phyloP scores from a whole-genome alignment of 2,329 filamentous ascomycete species.

The Diaporthe destruens region DNA sequence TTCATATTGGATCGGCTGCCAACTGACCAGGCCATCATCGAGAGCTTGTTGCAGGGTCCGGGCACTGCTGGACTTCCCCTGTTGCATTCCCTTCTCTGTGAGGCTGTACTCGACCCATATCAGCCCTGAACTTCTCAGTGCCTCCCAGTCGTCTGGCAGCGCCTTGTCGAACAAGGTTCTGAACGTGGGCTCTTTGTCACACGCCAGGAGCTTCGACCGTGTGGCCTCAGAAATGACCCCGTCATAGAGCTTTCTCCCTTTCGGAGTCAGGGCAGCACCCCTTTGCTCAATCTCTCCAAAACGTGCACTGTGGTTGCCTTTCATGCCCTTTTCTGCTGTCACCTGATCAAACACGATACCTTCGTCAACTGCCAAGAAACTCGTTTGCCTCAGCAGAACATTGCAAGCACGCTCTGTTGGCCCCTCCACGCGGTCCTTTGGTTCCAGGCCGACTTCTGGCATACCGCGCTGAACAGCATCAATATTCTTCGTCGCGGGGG shows the following conservation, averaged over 20 bases:
- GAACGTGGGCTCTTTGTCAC: background rate
- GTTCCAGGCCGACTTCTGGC: constrained; percentile 54
- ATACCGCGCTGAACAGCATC: constrained; percentile 58
- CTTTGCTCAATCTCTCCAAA: constrained; percentile 68
- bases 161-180: constrained; percentile 41
- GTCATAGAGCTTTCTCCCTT: constrained; percentile 61
- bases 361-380: constrained; percentile 65
- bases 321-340: constrained; percentile 39
- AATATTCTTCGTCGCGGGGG: constrained; percentile 64
- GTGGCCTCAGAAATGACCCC: constrained; percentile 53
- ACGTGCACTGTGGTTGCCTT: constrained; percentile 60
- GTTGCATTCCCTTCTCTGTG: constrained; percentile 39
- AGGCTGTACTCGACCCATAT: constrained; percentile 56
- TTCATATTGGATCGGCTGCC: constrained; percentile 63
- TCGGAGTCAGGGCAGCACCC: constrained; percentile 61
- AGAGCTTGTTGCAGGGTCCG: constrained; percentile 43
- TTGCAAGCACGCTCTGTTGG: constrained; percentile 59
- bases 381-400: constrained; percentile 65
- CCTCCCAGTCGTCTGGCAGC: constrained; percentile 57
- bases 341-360: constrained; percentile 54
- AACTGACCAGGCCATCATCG: constrained; percentile 49
- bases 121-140: constrained; percentile 52
- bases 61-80: background rate
- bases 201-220: constrained; percentile 8
- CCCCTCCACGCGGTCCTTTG: constrained; percentile 65